These are phyloP conservation scores for Phytophthora tubulina DNA, from an alignment of 352 stramenopile species.

Conservation along the genomic window DNA sequence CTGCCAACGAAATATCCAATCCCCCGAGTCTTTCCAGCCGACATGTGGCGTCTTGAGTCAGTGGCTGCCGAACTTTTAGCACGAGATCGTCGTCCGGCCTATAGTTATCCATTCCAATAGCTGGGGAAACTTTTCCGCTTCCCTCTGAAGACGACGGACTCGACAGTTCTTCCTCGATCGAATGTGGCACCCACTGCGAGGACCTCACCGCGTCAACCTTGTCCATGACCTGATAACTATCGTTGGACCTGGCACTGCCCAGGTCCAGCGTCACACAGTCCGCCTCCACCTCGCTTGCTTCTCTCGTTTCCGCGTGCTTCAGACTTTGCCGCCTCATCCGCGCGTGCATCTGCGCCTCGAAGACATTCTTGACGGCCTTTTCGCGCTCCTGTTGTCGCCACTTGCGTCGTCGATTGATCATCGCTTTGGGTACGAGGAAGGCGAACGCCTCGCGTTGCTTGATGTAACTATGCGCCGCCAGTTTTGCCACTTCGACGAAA, in stretches of 20 bases:
- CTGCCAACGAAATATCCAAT: slow-evolving; percentile 25
- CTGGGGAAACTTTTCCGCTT: neutral
- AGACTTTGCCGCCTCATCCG: slow-evolving; percentile 43
- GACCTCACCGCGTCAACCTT: slow-evolving; percentile 7
- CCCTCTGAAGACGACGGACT: slow-evolving; percentile 25
- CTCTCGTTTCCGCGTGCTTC: slow-evolving; percentile 26
- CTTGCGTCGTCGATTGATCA: slow-evolving; percentile 25
- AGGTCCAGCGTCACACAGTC: slow-evolving; percentile 42
- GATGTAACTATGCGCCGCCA: slow-evolving; percentile 42
- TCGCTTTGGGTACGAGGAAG: slow-evolving; percentile 38
- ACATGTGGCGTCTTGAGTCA: slow-evolving; percentile 32
- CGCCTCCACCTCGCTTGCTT: slow-evolving; percentile 5
- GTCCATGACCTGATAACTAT: neutral
- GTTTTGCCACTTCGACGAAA: slow-evolving; percentile 19
- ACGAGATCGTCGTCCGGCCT: slow-evolving; percentile 23
- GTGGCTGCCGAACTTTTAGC: slow-evolving; percentile 25
- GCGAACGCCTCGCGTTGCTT: slow-evolving; percentile 40
- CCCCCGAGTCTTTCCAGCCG: slow-evolving; percentile 29
- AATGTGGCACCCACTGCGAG: slow-evolving; percentile 24
- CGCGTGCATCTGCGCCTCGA: slow-evolving; percentile 42
- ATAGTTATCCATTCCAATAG: neutral
- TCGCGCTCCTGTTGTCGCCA: slow-evolving; percentile 36
- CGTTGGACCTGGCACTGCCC: slow-evolving; percentile 19
- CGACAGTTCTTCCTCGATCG: slow-evolving; percentile 23
- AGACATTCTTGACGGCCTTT: slow-evolving; percentile 33